These are phyloP conservation scores for Triticum monococcum DNA, from an alignment of 176 grass and related monocot genomes.

Conservation along the genomic window DNA sequence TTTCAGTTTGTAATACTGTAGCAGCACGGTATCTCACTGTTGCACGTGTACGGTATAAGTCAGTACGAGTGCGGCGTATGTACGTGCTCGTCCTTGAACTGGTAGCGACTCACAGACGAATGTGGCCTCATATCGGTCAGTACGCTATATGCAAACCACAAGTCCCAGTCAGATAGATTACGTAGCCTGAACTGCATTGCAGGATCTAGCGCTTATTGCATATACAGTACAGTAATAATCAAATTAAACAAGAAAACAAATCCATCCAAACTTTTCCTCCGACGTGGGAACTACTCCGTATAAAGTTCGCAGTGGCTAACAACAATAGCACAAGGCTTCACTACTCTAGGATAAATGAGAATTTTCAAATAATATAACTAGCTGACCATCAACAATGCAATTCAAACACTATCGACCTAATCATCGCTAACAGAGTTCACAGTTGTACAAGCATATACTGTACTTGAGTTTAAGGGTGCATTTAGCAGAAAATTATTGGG, in stretches of 20 bases:
- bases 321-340: no score
- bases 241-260: not conserved
- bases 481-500: not conserved
- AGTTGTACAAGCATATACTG: no score
- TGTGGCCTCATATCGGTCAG: not conserved
- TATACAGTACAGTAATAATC: not conserved
- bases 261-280: not conserved
- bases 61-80: not conserved
- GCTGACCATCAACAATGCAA: not conserved
- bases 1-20: not conserved
- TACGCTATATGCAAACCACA: not conserved
- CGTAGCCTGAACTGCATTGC: not conserved
- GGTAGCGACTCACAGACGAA: not conserved
- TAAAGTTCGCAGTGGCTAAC: not conserved
- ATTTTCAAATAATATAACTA: conserved; percentile 1
- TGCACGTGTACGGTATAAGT: not conserved
- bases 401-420: no score
- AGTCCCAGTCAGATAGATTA: not conserved
- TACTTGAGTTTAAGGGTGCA: not conserved
- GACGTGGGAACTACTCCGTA: not conserved
- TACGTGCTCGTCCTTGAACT: not conserved
- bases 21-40: not conserved
- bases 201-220: not conserved
- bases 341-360: not conserved
- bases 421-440: no score